phyloP scores from a whole-genome alignment of 495 filamentous ascomycete genomes.

The Podospora pseudopauciseta region DNA sequence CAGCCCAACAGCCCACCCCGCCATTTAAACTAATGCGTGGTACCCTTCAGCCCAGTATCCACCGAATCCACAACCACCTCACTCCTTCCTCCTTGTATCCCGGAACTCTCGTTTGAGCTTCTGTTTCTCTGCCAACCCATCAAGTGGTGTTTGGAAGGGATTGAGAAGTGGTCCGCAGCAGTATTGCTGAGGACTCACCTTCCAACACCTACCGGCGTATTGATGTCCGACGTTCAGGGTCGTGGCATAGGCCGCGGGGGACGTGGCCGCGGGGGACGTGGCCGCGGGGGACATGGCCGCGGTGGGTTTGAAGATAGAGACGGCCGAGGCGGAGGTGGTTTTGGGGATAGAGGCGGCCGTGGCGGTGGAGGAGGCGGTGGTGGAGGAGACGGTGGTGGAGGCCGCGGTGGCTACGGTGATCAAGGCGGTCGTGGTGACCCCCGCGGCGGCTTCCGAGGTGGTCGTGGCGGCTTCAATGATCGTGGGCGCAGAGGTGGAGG shows the following conservation, averaged over 20 bases:
- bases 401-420: slow-evolving; percentile 28
- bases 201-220: neutral
- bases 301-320: slow-evolving; percentile 23
- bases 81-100: neutral
- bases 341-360: slow-evolving; percentile 24
- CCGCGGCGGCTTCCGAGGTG: slow-evolving; percentile 23
- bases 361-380: slow-evolving; percentile 25
- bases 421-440: slow-evolving; percentile 29
- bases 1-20: neutral
- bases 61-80: neutral
- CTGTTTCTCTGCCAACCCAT: neutral
- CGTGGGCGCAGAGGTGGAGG: slow-evolving; percentile 24
- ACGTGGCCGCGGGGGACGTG: slow-evolving; percentile 24
- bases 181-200: neutral
- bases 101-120: neutral
- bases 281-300: slow-evolving; percentile 20
- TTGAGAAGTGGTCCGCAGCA: neutral
- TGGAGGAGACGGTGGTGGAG: slow-evolving; percentile 23
- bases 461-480: slow-evolving; percentile 22
- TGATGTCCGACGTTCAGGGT: neutral
- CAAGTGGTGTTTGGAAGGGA: neutral
- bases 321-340: slow-evolving; percentile 27
- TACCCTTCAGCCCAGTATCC: neutral
- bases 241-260: neutral
- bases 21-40: neutral